phyloP scores from a whole-genome alignment of 768 basidiomycete genomes.

The Boletus rufocinnamomeus region DNA sequence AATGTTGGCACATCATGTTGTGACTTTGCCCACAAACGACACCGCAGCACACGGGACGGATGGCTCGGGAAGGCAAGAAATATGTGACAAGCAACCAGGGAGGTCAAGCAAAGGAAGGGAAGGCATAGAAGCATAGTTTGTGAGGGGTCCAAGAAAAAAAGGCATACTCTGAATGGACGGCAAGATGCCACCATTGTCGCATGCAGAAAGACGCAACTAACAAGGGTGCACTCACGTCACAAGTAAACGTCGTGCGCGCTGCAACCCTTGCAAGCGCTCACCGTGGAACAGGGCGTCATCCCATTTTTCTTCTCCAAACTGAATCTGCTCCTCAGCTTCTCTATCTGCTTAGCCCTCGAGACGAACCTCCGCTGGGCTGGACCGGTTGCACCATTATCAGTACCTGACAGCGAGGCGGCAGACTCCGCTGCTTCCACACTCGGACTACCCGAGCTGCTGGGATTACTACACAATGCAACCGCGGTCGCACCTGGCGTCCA shows the following conservation, averaged over 20 bases:
- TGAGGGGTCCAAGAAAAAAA: slow-evolving; percentile 5
- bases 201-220: slow-evolving; percentile 1
- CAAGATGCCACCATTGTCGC: slow-evolving; percentile 10
- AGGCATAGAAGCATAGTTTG: slow-evolving; percentile 28
- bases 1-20: slow-evolving; percentile 28
- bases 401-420: slow-evolving; percentile 12
- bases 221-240: slow-evolving; percentile 28
- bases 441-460: slow-evolving; percentile 18
- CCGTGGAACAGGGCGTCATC: slow-evolving; percentile 22
- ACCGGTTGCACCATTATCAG: slow-evolving; percentile 12
- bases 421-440: slow-evolving; percentile 13
- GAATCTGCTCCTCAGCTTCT: slow-evolving; percentile 59
- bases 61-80: slow-evolving; percentile 15
- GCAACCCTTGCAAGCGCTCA: slow-evolving; percentile 35
- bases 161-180: slow-evolving; percentile 13
- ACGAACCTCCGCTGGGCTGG: slow-evolving; percentile 46
- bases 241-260: slow-evolving; percentile 25
- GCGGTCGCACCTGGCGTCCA: slow-evolving; percentile 47
- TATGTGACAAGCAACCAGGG: slow-evolving; percentile 21
- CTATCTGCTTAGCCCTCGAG: slow-evolving; percentile 65
- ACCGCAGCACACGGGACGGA: slow-evolving; percentile 6
- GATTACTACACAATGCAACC: slow-evolving; percentile 27
- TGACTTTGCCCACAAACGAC: slow-evolving; percentile 16
- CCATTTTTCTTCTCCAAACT: slow-evolving; percentile 37
- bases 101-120: slow-evolving; percentile 5